Conservation (phyloP, 768 basidiomycete species). For the Nidularia pulvinata region DNA sequence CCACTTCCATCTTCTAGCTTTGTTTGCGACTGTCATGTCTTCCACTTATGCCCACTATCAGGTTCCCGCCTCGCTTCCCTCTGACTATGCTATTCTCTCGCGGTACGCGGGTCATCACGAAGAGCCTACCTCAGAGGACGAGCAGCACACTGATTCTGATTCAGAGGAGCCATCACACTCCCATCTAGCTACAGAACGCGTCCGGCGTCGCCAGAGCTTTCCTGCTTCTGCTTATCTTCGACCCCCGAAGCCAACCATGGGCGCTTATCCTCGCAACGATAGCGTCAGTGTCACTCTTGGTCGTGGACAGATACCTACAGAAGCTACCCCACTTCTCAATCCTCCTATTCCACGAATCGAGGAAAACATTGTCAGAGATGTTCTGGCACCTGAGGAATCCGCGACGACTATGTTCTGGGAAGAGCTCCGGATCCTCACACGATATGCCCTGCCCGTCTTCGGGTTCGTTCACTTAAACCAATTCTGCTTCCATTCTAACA, state of each 20-base stretch:
- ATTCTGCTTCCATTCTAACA: too few species aligned
- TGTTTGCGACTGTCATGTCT: conserved; percentile 22
- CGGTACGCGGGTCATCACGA: conserved; percentile 35
- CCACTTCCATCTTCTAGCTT: background rate
- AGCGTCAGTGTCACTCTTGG: conserved; percentile 1
- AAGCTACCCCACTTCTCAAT: conserved; percentile 60
- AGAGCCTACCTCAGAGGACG: conserved; percentile 9
- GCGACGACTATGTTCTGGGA: conserved; percentile 44
- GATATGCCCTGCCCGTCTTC: conserved; percentile 73
- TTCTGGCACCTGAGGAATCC: conserved; percentile 23
- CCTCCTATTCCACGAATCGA: conserved; percentile 58
- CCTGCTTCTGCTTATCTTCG: conserved; percentile 26
- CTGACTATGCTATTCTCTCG: conserved; percentile 66
- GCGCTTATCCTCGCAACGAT: conserved; percentile 11
- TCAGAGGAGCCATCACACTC: background rate
- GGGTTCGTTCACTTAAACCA: conserved; percentile 41
- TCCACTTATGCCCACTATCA: conserved; percentile 57
- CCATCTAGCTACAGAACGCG: background rate
- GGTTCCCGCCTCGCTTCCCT: conserved; percentile 57
- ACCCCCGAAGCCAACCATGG: conserved; percentile 35
- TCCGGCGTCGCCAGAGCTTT: conserved; percentile 17
- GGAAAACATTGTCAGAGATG: conserved; percentile 40
- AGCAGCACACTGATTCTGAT: conserved; percentile 14
- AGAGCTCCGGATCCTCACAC: conserved; percentile 56
- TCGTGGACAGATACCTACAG: conserved; percentile 19